phyloP scores from a whole-genome alignment of 208 protist species.

The Acanthamoeba divionensis region DNA sequence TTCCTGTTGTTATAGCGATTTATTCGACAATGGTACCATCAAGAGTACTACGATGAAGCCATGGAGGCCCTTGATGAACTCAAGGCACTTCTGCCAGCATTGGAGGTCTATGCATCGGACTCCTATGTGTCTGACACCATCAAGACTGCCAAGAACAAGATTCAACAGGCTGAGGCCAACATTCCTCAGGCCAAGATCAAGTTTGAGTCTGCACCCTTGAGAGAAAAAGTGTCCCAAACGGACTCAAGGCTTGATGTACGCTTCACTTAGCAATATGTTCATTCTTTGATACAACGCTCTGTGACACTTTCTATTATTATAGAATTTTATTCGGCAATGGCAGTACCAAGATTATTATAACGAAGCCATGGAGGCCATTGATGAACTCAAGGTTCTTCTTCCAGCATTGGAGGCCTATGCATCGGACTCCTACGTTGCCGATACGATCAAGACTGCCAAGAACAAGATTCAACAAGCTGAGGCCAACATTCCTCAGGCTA shows the following conservation, averaged over 20 bases:
- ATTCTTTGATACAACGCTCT: no score
- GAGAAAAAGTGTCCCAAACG: not conserved
- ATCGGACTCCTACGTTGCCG: not conserved
- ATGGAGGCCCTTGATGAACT: not conserved
- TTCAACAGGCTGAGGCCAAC: conserved; percentile 7
- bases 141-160: not conserved
- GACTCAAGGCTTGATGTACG: not conserved
- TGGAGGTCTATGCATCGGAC: not conserved
- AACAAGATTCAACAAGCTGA: not conserved
- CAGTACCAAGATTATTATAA: conserved; percentile 28
- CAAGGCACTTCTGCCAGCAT: not conserved
- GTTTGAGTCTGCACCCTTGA: not conserved
- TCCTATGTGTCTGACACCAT: not conserved
- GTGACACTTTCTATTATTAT: no score
- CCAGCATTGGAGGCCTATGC: conserved; percentile 8
- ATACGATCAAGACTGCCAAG: not conserved
- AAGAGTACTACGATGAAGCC: not conserved
- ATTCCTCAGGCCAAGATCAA: conserved; percentile 19
- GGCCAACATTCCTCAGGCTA: conserved; percentile 29
- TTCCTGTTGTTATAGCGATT: no score
- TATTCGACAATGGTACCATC: not conserved
- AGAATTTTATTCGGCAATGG: conserved; percentile 6
- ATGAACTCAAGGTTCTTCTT: not conserved
- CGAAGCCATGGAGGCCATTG: not conserved
- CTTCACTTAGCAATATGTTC: not conserved